Base-by-base conservation (phyloP, 257 asterid species). In the Capsicum rhomboideum region DNA sequence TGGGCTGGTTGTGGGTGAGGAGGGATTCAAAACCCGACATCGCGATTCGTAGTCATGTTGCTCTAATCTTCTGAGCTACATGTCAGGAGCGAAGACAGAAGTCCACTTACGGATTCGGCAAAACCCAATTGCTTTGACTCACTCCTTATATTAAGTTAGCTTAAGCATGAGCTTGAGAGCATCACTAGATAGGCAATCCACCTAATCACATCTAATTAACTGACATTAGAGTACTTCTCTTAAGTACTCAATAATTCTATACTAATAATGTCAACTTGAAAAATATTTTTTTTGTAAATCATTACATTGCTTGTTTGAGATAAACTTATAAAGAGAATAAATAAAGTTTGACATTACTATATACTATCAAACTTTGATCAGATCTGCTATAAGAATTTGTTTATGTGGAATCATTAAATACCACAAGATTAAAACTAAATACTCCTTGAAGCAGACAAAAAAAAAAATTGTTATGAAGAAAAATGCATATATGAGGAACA, bases 361-460 rank as follows among this genome's bases (percentile, higher is more conserved):
- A 0, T 8, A 29, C 44, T 29, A 64, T 77, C 55, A 21, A 46
- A 61, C 8, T 1, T 21, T n/a, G n/a, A n/a, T 29, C 17, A 66
- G 34, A 75, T 49, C 61, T 75, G 1, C 46, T 16, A 49, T 2
- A 46, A 50, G 8, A 46, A 23, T 46, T 75, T 52, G 81, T 75
- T 49, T 75, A 75, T 49, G 81, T 75, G 81, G 81, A 75, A 75
- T 49, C 81, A 49, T 75, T 34, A 42, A 49, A 75, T 50, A 49
- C 81, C 81, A 75, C 81, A 75, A 75, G 26, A 75, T 75, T 75
- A 75, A 49, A 75, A 75, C 81, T 16, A 46, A 75, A 75, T 49
- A 75, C 44, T 14, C 61, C 58, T 23, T 23, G 37, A 83, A 78
- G 14, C 59, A 40, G 23, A 64, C 71, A 56, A 64, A 26, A 64